A percentile compares a stretch with the other conserved stretches of the same genome.
These are phyloP conservation scores for Xylariaceae sp. DNA, from an alignment of 2,329 filamentous ascomycete genomes.

Conservation along the genomic window DNA sequence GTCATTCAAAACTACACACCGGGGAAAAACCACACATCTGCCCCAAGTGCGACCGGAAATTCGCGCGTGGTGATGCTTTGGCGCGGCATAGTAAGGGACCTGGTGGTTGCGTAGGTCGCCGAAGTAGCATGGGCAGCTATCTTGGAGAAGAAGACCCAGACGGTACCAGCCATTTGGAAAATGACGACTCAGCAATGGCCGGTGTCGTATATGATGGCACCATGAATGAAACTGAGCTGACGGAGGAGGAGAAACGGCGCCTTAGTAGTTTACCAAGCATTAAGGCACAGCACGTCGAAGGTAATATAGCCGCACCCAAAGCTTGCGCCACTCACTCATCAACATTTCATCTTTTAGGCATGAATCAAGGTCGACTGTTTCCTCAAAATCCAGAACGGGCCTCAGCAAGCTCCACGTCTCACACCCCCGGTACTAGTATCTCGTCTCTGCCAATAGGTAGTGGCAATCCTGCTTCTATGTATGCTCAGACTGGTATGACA, in stretches of 20 bases:
- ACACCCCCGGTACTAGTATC: conserved; percentile 57
- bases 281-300: conserved; percentile 72
- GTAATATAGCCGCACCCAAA: conserved; percentile 53
- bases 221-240: conserved; percentile 64
- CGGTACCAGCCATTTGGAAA: conserved; percentile 53
- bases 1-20: conserved; percentile 94
- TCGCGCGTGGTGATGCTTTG: conserved; percentile 92
- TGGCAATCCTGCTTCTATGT: conserved; percentile 59
- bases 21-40: conserved; percentile 96
- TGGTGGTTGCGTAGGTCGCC: conserved; percentile 89
- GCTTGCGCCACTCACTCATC: conserved; percentile 66
- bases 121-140: conserved; percentile 84
- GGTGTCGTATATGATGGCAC: conserved; percentile 61
- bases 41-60: conserved; percentile 91
- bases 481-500: conserved; percentile 75
- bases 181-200: conserved; percentile 63
- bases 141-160: conserved; percentile 77
- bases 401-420: conserved; percentile 62
- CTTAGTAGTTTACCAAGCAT: conserved; percentile 78
- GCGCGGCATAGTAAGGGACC: conserved; percentile 95
- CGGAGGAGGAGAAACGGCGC: conserved; percentile 64
- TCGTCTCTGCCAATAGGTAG: conserved; percentile 54
- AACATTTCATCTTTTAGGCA: conserved; percentile 74
- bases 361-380: conserved; percentile 61
- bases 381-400: conserved; percentile 65